These are phyloP conservation scores for Alternaria postmessia DNA, from an alignment of 2,329 filamentous ascomycete species.

Conservation along the genomic window DNA sequence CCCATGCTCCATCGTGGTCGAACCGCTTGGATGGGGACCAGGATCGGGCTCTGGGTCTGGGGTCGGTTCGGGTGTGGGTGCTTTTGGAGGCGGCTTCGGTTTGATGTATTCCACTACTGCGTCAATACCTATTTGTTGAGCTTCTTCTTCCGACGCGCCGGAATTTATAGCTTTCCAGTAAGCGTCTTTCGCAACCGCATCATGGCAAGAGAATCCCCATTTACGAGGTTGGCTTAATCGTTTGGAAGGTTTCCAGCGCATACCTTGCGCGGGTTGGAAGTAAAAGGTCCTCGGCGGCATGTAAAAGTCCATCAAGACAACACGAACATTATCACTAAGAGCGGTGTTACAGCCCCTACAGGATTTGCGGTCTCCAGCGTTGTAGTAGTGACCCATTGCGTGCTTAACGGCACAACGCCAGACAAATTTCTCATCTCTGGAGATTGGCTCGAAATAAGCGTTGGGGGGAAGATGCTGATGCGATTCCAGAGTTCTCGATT, in stretches of 20 bases:
- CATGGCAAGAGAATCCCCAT: slow-evolving; percentile 23
- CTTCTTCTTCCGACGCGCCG: slow-evolving; percentile 21
- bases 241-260: slow-evolving; percentile 32
- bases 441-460: slow-evolving; percentile 30
- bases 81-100: slow-evolving; percentile 19
- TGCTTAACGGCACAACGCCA: slow-evolving; percentile 42
- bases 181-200: slow-evolving; percentile 36
- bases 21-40: slow-evolving; percentile 36
- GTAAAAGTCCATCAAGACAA: slow-evolving; percentile 39
- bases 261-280: slow-evolving; percentile 25
- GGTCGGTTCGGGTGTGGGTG: slow-evolving; percentile 20
- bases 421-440: slow-evolving; percentile 22
- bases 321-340: slow-evolving; percentile 13
- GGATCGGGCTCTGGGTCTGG: slow-evolving; percentile 27
- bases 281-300: slow-evolving; percentile 26
- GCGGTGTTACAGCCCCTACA: slow-evolving; percentile 36
- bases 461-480: slow-evolving; percentile 30
- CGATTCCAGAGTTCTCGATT: slow-evolving; percentile 26
- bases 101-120: slow-evolving; percentile 23
- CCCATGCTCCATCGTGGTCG: slow-evolving; percentile 37
- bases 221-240: slow-evolving; percentile 12
- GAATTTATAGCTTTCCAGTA: slow-evolving; percentile 28
- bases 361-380: slow-evolving; percentile 34
- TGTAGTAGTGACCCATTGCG: slow-evolving; percentile 39
- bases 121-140: slow-evolving; percentile 19